Percentiles rank a stretch among this genome's conserved stretches.
phyloP scores from a whole-genome alignment of 805 yeast genomes.

The Candida taoyuanica region DNA sequence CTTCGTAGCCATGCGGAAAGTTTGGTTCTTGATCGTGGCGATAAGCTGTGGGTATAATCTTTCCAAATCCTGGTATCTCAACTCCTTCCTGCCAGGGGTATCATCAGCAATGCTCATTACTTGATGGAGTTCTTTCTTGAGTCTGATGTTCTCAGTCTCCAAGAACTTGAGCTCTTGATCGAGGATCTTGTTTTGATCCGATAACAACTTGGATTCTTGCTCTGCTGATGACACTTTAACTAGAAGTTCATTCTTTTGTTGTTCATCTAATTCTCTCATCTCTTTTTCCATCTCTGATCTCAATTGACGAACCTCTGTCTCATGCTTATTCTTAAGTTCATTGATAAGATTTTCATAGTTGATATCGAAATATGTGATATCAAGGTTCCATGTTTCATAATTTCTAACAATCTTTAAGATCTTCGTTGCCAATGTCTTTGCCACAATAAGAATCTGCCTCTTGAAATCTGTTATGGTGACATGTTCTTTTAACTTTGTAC shows the following conservation, averaged over 20 bases:
- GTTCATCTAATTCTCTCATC: not conserved
- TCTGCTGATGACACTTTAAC: not conserved
- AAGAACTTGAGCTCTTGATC: slow-evolving; percentile 2
- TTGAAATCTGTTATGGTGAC: slow-evolving; percentile 5
- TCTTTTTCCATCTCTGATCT: slow-evolving; percentile 5
- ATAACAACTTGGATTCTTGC: slow-evolving; percentile 1
- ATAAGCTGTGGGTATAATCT: slow-evolving; percentile 7
- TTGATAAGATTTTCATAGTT: slow-evolving; percentile 5
- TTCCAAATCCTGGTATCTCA: slow-evolving; percentile 11
- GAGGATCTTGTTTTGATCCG: not conserved
- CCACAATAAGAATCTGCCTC: slow-evolving; percentile 4
- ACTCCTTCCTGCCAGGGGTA: no score
- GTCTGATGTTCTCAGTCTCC: slow-evolving; percentile 1
- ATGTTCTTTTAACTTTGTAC: not conserved
- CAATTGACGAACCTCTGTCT: slow-evolving; percentile 1
- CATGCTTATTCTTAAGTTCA: slow-evolving; percentile 1
- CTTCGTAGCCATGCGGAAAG: slow-evolving; percentile 6
- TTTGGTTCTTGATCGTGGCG: slow-evolving; percentile 3
- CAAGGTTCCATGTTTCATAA: slow-evolving; percentile 4
- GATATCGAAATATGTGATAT: slow-evolving; percentile 9
- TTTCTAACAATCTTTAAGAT: slow-evolving; percentile 3
- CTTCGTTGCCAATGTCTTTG: slow-evolving; percentile 8
- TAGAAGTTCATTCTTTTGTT: not conserved
- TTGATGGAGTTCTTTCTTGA: slow-evolving; percentile 7
- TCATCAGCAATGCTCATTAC: no score